Percentiles rank a stretch among this genome's conserved stretches.
phyloP scores from a whole-genome alignment of 306 rosid species.

The Fragaria nilgerrensis region DNA sequence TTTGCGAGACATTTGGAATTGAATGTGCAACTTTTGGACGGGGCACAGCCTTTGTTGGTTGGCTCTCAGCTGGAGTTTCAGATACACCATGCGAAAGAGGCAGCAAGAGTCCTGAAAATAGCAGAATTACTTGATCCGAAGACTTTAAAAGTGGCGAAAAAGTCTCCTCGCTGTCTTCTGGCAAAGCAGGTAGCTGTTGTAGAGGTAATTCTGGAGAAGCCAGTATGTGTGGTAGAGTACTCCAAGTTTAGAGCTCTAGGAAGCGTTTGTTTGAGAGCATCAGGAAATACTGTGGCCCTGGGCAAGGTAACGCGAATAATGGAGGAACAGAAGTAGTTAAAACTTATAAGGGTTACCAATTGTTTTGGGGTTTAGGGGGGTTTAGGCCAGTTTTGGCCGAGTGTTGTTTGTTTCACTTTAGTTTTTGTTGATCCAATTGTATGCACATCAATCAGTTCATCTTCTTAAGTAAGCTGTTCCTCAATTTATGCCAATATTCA shows the following conservation, averaged over 20 bases:
- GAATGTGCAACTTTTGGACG: slow-evolving; percentile 77
- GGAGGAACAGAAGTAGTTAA: slow-evolving; percentile 33
- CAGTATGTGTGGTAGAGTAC: slow-evolving; percentile 74
- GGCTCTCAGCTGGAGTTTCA: slow-evolving; percentile 93
- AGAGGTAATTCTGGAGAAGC: slow-evolving; percentile 65
- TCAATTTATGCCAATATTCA: too few relatives aligned
- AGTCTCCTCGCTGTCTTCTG: slow-evolving; percentile 71
- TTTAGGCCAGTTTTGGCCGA: neutral
- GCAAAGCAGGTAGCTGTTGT: slow-evolving; percentile 80
- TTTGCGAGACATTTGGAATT: slow-evolving; percentile 73
- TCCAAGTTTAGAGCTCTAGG: slow-evolving; percentile 75
- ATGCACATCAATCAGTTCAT: too few relatives aligned
- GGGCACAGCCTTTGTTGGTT: slow-evolving; percentile 62
- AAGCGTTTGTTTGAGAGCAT: slow-evolving; percentile 68
- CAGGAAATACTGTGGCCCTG: slow-evolving; percentile 76
- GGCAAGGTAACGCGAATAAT: slow-evolving; percentile 71
- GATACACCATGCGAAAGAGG: slow-evolving; percentile 80
- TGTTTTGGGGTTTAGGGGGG: neutral
- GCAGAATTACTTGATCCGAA: slow-evolving; percentile 68
- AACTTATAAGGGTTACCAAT: neutral
- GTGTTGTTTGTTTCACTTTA: neutral
- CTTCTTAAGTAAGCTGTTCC: too few relatives aligned
- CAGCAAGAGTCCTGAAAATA: slow-evolving; percentile 66
- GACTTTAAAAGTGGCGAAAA: slow-evolving; percentile 77
- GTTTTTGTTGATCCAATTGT: too few relatives aligned